Base-by-base conservation (phyloP, 1,284 basidiomycete genomes). In the Leccinum angustisporum region DNA sequence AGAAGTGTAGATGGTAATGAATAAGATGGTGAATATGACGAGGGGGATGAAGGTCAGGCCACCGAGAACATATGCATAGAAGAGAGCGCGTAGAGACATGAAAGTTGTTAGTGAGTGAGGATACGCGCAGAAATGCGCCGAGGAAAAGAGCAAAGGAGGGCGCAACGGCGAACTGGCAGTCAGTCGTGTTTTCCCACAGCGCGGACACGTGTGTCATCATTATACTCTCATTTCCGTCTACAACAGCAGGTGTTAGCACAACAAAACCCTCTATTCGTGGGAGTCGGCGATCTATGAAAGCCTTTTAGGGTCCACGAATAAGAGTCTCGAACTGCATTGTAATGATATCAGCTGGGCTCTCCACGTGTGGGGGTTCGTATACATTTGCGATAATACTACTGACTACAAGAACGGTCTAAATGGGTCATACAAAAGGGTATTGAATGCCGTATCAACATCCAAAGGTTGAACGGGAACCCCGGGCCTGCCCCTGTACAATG, bases 21-120 rank as follows among this genome's bases (percentile, higher is more conserved):
- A 84, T 63, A 92, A 67, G 66, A 83, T 66, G 36, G 76, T 77
- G 66, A 84, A 76, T 66, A 91, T 67, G 65, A 91, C 70, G 54
- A 95, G 80, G 25, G 94, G 92, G 59, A 96, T 78, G 74, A 96
- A 91, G 1, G 94, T 94, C 63, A 96, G 66, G 30, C 94, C 95
- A 62, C 95, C 95, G 57, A 97, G 80, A 64, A 97, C 75, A 76
- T 96, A 97, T 40, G 89, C 88, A 73, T 92, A 89, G 63, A 92
- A 68, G 63, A 92, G 75, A 8, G 87, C 82, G 71, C 81, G 86
- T 67, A 91, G 74, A 69, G 83, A 85, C 85, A 87, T 89, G 61
- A 38, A 52, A 7, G 34, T 34, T 59, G 11, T 36, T 13, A 4
- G n/a, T 4, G 21, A 18, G 27, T 30, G 21, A 18, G 11, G 0